phyloP scores from a whole-genome alignment of 176 grass and related monocot genomes.

The Oryza nivara region DNA sequence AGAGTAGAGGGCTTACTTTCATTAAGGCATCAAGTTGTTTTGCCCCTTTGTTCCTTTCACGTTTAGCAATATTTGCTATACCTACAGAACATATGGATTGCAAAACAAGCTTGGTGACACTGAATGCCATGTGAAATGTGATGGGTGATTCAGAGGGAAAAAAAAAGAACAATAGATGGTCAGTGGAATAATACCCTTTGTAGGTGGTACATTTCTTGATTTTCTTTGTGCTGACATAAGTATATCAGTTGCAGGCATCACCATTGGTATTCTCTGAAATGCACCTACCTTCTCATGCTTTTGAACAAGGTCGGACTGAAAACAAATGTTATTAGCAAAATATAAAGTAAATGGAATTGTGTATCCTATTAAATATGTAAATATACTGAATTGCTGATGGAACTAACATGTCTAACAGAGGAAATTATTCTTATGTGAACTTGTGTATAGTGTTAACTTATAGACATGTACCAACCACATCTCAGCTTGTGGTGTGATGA shows the following conservation, averaged over 20 bases:
- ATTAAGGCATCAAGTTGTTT: constrained; percentile 98
- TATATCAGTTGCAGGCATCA: constrained; percentile 89
- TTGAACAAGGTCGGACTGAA: constrained; percentile 52
- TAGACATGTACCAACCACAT: background rate
- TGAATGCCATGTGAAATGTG: constrained; percentile 22
- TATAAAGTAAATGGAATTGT: background rate
- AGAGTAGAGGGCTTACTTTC: constrained; percentile 61
- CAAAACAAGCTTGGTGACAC: constrained; percentile 23
- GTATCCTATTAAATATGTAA: background rate
- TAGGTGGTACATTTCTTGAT: constrained; percentile 80
- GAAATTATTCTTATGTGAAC: background rate
- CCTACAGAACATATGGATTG: constrained; percentile 50
- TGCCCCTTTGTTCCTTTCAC: constrained; percentile 90
- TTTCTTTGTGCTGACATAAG: constrained; percentile 94
- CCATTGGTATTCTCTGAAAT: constrained; percentile 97
- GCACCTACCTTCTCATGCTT: constrained; percentile 77
- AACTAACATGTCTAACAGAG: background rate
- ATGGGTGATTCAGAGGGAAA: background rate
- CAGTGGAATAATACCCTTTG: constrained; percentile 68
- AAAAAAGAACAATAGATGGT: background rate
- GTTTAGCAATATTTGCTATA: constrained; percentile 92
- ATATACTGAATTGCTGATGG: constrained; percentile 17
- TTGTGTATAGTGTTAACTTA: background rate
- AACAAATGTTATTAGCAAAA: constrained; percentile 22
- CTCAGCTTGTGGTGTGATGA: background rate